Base-by-base conservation (phyloP, 768 basidiomycete species). In the Suillus weaverae region DNA sequence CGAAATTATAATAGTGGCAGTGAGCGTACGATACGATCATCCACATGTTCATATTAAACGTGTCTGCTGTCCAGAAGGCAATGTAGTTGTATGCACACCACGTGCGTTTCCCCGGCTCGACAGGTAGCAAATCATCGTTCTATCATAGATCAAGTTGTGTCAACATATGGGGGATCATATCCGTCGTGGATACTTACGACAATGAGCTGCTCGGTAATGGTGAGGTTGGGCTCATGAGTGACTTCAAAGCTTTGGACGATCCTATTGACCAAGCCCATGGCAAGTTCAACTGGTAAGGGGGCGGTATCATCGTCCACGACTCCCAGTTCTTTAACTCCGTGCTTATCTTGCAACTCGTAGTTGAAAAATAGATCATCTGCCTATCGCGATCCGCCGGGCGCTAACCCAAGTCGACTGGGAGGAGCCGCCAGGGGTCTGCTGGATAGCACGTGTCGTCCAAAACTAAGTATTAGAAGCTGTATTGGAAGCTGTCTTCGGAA, bases 11-110 rank as follows among this genome's bases (percentile, higher is more conserved):
- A 11, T 30, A 9, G 18, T 18, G 26, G 11, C 10, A 11, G 26
- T 38, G 18, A 43, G 20, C 57, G 57, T 32, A 59, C 35, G 88
- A 89, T 0, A 83, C 88, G 66, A 91, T 90, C 89, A 89, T 89
- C 89, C 87, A 90, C 88, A 88, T 89, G 73, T 89, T 89, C 72
- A 90, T 83, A 70, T 90, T 92, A 80, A 91, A 93, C 69, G 85
- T 86, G 77, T 92, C 91, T 43, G 89, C 90, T 50, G 92, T 84
- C 91, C 90, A 92, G 78, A 88, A 90, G 22, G 87, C 81, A 50
- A 89, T 77, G 73, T 89, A 91, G 75, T 89, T 88, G 77, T 81
- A 84, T 50, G 78, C 76, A 36, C 80, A 80, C 90, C 92, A 92
- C 66, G 84, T 87, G 66, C 88, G 80, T 66, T 89, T 84, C 64